A percentile compares a stretch with the other conserved stretches of the same genome.
Evolutionary conservation across 176 grass and related monocot genomes (phyloP).

Genomic region (Dactylis glomerata): DNA sequence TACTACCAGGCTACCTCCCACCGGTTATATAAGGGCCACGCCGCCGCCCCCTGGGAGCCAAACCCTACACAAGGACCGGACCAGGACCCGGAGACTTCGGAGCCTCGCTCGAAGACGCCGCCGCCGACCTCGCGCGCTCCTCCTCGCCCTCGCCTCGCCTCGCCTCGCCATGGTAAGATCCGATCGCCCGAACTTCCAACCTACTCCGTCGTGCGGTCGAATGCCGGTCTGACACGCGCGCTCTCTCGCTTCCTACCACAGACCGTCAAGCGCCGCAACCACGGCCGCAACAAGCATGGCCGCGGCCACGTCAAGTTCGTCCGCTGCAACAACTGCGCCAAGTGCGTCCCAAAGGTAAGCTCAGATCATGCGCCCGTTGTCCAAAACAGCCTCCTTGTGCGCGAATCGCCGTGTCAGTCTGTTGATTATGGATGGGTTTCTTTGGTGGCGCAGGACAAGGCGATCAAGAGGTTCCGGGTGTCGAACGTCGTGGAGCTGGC

Average conservation of each 20-base stretch:
- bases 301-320: constrained; percentile 78
- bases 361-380: neutral
- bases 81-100: neutral
- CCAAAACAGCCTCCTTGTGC: neutral
- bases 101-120: neutral
- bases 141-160: neutral
- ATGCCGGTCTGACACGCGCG: neutral
- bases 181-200: no score
- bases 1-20: neutral
- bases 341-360: constrained; percentile 61
- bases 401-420: neutral
- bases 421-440: neutral
- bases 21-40: neutral
- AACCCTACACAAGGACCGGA: neutral
- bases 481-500: constrained; percentile 75
- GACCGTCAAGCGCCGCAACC: constrained; percentile 77
- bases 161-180: constrained; percentile 1
- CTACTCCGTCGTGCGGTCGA: neutral
- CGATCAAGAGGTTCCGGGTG: constrained; percentile 76
- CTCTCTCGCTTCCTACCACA: neutral
- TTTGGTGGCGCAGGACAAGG: constrained; percentile 60
- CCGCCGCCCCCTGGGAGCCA: neutral
- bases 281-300: constrained; percentile 74
- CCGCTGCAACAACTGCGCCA: constrained; percentile 79
- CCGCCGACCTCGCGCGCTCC: neutral